Conservation (phyloP, 495 filamentous ascomycete genomes). For the Daldinia concentrica region DNA sequence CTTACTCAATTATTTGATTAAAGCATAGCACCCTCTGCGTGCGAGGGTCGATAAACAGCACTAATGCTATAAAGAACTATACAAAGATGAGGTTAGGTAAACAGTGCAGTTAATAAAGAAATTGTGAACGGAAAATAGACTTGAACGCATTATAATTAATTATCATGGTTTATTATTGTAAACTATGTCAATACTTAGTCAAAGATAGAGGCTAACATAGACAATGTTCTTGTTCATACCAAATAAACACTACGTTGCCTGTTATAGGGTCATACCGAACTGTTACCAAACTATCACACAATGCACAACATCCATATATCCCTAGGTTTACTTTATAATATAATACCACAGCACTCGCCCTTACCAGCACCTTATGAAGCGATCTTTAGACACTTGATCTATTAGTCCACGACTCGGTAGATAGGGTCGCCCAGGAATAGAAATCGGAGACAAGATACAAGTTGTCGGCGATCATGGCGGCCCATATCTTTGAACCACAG, state of each 20-base stretch:
- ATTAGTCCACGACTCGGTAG: conserved; percentile 20
- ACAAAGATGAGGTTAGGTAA: neutral
- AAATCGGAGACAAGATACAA: conserved; percentile 28
- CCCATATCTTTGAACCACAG: conserved; percentile 27
- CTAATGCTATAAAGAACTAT: neutral
- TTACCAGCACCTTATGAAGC: neutral
- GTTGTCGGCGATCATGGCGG: conserved; percentile 29
- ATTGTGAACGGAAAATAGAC: neutral
- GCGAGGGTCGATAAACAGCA: too few relatives aligned
- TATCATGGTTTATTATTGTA: neutral
- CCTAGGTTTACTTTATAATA: neutral
- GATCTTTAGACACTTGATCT: conserved; percentile 14
- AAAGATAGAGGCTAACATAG: neutral
- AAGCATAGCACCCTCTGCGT: too few relatives aligned
- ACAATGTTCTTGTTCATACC: too few relatives aligned
- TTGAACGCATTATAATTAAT: neutral
- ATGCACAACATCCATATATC: neutral
- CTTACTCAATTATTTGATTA: too few relatives aligned
- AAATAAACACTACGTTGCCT: too few relatives aligned
- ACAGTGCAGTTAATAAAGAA: neutral
- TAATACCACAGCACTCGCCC: neutral
- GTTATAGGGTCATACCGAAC: neutral
- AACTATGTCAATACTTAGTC: neutral
- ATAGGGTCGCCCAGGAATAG: conserved; percentile 23
- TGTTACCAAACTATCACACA: neutral